Base-by-base conservation (phyloP, 2,329 filamentous ascomycete genomes). In the Metarhizium robertsii region DNA sequence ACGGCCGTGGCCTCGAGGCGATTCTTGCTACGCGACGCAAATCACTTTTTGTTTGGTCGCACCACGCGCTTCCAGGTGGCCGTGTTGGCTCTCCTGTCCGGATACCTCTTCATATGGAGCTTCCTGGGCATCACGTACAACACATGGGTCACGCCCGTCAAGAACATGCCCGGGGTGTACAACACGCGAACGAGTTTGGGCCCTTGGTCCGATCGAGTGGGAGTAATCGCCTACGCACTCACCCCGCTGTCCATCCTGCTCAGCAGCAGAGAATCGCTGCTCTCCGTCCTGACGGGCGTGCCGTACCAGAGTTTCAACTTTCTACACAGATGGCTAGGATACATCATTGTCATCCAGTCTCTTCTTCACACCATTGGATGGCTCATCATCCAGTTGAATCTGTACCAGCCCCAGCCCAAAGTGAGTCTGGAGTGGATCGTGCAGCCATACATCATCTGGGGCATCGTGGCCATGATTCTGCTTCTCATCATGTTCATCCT, bases 251-350 rank as follows among this genome's bases (percentile, higher is more conserved):
- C 84, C 0, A 71, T 91, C 34, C 69, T 88, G 50, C 75, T 91
- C 13, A 77, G 80, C n/a, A 84, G 76, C 56, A 78, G 87, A 45
- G 87, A 91, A 65, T 87, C 84, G 0, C 72, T 90, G 2, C 76
- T 91, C 4, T 87, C 83, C 0, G 66, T 87, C 14, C 67, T 89
- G 51, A 91, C 87, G 0, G 87, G 88, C 1, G 75, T 91, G 0
- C 86, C 88, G 0, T 89, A 90, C 63, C 87, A 90, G 61, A 82
- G 80, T 62, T 90, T 91, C 76, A 85, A 87, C 68, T 91, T 91
- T 64, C 72, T 91, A 20, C 87, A 90, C 67, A 83, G 86, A 36
- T 91, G 87, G 87, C 72, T 85, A 0, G 87, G 88, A 6, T 86
- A 86, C 58, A 76, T 91, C 62, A 89, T 92, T 59, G 80, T 88